Conservation (phyloP, 2,329 filamentous ascomycete genomes). For the Exophiala xenobiotica region DNA sequence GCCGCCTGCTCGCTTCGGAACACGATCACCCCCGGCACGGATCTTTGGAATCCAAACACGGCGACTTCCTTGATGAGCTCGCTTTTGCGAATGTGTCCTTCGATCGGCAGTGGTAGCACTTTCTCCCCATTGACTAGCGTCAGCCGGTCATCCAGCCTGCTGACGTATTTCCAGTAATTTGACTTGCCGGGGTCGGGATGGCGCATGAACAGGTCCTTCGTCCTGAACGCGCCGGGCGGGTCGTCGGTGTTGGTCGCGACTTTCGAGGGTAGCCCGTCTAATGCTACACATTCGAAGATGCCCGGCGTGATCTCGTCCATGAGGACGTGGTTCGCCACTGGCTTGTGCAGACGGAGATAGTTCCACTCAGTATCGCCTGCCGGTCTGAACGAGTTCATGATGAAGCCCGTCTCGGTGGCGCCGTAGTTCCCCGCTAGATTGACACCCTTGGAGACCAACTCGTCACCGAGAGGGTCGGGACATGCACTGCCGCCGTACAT, state of each 20-base stretch:
- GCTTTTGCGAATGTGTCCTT: slow-evolving; percentile 52
- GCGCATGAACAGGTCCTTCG: slow-evolving; percentile 60
- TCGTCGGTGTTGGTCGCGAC: slow-evolving; percentile 58
- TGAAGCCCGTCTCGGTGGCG: slow-evolving; percentile 65
- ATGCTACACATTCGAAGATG: slow-evolving; percentile 57
- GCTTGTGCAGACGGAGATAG: slow-evolving; percentile 52
- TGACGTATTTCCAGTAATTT: slow-evolving; percentile 62
- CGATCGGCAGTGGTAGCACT: slow-evolving; percentile 63
- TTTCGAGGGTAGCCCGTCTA: slow-evolving; percentile 57
- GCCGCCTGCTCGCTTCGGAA: slow-evolving; percentile 42
- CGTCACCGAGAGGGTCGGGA: slow-evolving; percentile 52
- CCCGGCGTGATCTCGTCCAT: slow-evolving; percentile 41
- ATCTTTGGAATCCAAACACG: slow-evolving; percentile 60
- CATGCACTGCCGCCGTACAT: slow-evolving; percentile 64
- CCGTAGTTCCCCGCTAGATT: slow-evolving; percentile 62
- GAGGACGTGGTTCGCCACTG: slow-evolving; percentile 45
- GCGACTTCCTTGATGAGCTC: slow-evolving; percentile 54
- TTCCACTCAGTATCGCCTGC: slow-evolving; percentile 57
- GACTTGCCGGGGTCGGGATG: slow-evolving; percentile 50
- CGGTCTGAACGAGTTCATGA: slow-evolving; percentile 62
- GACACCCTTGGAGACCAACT: slow-evolving; percentile 51
- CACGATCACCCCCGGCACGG: slow-evolving; percentile 57
- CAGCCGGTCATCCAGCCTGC: slow-evolving; percentile 61
- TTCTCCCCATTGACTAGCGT: slow-evolving; percentile 66
- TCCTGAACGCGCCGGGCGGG: slow-evolving; percentile 56